These are phyloP conservation scores for Collybia sp. DNA, from an alignment of 768 basidiomycete species.

Conservation along the genomic window DNA sequence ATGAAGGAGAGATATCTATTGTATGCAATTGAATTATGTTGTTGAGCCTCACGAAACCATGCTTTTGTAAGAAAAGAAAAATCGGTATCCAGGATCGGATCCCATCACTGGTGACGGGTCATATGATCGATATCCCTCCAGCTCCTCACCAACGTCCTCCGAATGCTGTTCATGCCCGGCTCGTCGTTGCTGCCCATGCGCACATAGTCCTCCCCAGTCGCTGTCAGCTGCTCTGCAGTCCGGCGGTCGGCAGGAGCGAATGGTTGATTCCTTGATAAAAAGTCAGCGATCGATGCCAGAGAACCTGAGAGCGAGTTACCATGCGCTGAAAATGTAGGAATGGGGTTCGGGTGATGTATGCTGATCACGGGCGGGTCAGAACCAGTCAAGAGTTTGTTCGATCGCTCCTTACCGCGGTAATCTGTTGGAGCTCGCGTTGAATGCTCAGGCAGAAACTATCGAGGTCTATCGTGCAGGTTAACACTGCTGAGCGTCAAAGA, in stretches of 20 bases:
- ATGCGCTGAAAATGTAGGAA: slow-evolving; percentile 46
- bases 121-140: slow-evolving; percentile 37
- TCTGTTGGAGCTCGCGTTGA: slow-evolving; percentile 65
- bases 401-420: slow-evolving; percentile 54
- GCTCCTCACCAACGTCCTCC: slow-evolving; percentile 32
- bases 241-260: slow-evolving; percentile 64
- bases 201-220: slow-evolving; percentile 28
- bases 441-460: slow-evolving; percentile 66
- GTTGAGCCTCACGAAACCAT: too few species aligned
- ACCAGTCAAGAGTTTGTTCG: slow-evolving; percentile 2
- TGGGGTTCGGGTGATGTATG: slow-evolving; percentile 52
- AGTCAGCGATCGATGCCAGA: neutral
- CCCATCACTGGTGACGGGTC: slow-evolving; percentile 21
- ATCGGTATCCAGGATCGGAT: neutral
- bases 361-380: slow-evolving; percentile 19
- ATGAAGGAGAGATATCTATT: too few species aligned
- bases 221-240: slow-evolving; percentile 48
- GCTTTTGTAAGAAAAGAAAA: neutral
- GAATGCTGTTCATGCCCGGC: slow-evolving; percentile 30
- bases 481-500: neutral
- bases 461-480: slow-evolving; percentile 35
- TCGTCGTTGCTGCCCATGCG: slow-evolving; percentile 18
- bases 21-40: too few species aligned
- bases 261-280: slow-evolving; percentile 49
- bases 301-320: slow-evolving; percentile 16